A percentile compares a stretch with the other conserved stretches of the same genome.
Evolutionary conservation across 2,329 filamentous ascomycete species (phyloP).

Genomic region (Ophiostoma ips): DNA sequence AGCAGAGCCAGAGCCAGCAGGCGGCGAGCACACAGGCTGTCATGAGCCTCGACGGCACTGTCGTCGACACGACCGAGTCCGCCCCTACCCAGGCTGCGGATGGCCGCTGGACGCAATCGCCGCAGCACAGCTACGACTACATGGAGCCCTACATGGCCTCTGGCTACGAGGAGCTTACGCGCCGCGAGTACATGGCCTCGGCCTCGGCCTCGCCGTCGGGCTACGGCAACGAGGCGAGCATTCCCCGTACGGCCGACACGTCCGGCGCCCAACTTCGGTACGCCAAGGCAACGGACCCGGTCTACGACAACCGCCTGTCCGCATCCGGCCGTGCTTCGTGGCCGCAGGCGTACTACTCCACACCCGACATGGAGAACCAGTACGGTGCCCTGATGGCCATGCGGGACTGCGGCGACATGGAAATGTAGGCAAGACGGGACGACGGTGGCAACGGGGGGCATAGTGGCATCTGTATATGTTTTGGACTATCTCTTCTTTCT

Average conservation of each 20-base stretch:
- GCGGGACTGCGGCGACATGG: conserved; percentile 12
- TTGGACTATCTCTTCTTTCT: too few species aligned
- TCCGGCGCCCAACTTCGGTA: conserved; percentile 24
- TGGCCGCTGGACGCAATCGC: conserved; percentile 33
- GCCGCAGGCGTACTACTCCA: conserved; percentile 32
- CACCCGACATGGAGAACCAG: conserved; percentile 59
- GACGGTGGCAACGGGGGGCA: too few species aligned
- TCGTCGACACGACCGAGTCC: conserved; percentile 2
- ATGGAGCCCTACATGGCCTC: conserved; percentile 74
- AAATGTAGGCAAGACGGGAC: conserved; percentile 5
- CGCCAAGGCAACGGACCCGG: conserved; percentile 50
- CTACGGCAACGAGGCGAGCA: neutral
- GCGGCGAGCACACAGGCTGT: too few species aligned
- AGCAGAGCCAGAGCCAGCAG: conserved; percentile 26
- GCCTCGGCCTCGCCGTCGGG: conserved; percentile 13
- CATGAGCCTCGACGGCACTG: neutral
- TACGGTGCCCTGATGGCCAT: conserved; percentile 41
- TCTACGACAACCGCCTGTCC: conserved; percentile 36
- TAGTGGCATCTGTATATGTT: too few species aligned
- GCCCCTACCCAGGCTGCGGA: conserved; percentile 36
- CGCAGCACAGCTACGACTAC: conserved; percentile 27
- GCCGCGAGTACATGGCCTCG: conserved; percentile 42
- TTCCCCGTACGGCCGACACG: neutral
- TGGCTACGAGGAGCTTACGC: conserved; percentile 61
- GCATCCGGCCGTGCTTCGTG: conserved; percentile 20